Conservation (phyloP, 2,329 filamentous ascomycete genomes). For the Mollisia scopiformis region DNA sequence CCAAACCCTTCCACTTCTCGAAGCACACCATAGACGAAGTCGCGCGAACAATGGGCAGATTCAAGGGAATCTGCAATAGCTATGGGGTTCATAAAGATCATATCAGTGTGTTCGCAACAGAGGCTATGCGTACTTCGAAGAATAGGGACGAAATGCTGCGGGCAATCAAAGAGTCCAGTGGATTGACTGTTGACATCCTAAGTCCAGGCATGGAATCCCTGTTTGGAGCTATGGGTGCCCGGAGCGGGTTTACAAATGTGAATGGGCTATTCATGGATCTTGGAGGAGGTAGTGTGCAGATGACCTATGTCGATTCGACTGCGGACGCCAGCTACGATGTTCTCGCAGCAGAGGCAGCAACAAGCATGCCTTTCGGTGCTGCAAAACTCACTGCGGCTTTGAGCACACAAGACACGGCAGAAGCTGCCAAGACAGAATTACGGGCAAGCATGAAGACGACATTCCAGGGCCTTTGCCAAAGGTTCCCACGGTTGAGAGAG, state of each 20-base stretch:
- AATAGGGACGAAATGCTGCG: conserved; percentile 72
- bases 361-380: conserved; percentile 64
- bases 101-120: conserved; percentile 80
- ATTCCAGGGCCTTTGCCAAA: conserved; percentile 54
- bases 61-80: conserved; percentile 70
- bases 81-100: conserved; percentile 68
- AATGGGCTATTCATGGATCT: conserved; percentile 73
- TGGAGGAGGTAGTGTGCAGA: conserved; percentile 70
- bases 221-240: conserved; percentile 81
- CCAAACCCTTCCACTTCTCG: conserved; percentile 46
- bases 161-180: conserved; percentile 64
- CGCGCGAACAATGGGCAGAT: conserved; percentile 66
- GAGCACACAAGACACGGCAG: conserved; percentile 44
- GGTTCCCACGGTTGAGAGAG: conserved; percentile 54
- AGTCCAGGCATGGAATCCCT: conserved; percentile 81
- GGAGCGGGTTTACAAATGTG: conserved; percentile 64
- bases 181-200: conserved; percentile 72
- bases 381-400: conserved; percentile 58
- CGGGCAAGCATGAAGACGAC: conserved; percentile 59
- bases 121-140: conserved; percentile 80
- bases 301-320: conserved; percentile 64
- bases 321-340: conserved; percentile 47
- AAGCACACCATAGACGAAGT: conserved; percentile 66
- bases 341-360: conserved; percentile 55
- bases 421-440: conserved; percentile 49